Evolutionary conservation across 768 basidiomycete genomes (phyloP), one percentile per base, ranked within the genome.

Genomic region (Auricularia heimuer): DNA sequence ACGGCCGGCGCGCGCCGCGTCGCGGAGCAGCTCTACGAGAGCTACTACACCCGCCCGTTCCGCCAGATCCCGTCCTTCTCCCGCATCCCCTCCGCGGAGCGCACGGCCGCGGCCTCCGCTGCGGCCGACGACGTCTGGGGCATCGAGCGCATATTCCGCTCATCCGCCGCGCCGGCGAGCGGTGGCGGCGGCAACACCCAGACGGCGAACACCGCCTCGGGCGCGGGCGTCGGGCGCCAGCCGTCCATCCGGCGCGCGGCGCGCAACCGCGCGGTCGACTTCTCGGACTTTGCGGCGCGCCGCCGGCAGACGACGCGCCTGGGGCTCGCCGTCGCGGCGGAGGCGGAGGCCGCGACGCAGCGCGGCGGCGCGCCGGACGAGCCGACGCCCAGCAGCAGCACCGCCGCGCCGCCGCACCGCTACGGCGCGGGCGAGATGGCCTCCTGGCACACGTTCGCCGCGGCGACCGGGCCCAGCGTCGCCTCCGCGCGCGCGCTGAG

Each of bases 271-370:
- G 78, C 83, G 14, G 78, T 83, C 14, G 88, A 90, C 67, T 90
- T 91, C 72, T 85, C 81, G 70, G 89, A 90, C 34, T 90, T 87
- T 67, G 86, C 88, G 0, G 73, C 82, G 29, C 84, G 84, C 12
- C 83, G 89, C 36, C 82, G 89, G 24, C 29, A 33, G 29, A 29
- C 24, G 11, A 35, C 56, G 14, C 56, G 56, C 34, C 44, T 45
- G 10, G 44, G 44, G 11, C 44, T 45, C 44, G 44, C 11, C 2
- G 18, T 45, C 54, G 56, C 14, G 1, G 29, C 56, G 16, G 56
- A 60, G 24, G 24, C 56, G 24, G 34, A 14, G 16, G 29, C 56
- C 18, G 24, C 56, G 11, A 18, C 18, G 47, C 47, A 51, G 21
- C 47, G 47, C 47, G 47, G 29, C 29, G 29, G 2, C 29, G 29